Percentiles rank a stretch among this genome's conserved stretches.
phyloP scores from a whole-genome alignment of 2,329 filamentous ascomycete species.

The Alternaria tenuissima region DNA sequence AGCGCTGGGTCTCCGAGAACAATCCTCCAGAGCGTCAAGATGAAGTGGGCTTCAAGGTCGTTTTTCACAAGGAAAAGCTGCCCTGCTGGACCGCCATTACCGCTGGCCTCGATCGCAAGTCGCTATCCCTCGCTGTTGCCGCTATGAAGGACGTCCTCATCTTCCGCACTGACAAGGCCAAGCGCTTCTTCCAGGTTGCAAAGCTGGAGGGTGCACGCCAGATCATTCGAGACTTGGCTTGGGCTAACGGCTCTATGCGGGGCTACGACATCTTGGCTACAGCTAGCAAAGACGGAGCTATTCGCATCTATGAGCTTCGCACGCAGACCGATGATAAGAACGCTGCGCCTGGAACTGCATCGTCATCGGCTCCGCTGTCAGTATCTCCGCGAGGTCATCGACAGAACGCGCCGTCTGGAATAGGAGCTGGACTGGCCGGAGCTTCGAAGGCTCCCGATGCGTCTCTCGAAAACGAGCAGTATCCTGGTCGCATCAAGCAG shows the following conservation, averaged over 20 bases:
- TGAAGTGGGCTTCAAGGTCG: conserved; percentile 84
- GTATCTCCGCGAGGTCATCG: conserved; percentile 36
- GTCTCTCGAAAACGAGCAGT: conserved; percentile 62
- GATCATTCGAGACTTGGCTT: conserved; percentile 86
- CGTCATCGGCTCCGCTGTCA: conserved; percentile 23
- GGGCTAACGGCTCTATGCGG: conserved; percentile 89
- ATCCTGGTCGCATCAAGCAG: conserved; percentile 73
- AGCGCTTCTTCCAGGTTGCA: conserved; percentile 85
- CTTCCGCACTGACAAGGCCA: conserved; percentile 77
- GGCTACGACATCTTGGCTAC: conserved; percentile 92
- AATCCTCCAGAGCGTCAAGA: conserved; percentile 75
- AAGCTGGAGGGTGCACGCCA: conserved; percentile 77
- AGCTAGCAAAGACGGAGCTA: conserved; percentile 88
- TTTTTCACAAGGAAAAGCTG: conserved; percentile 87
- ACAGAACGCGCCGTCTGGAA: conserved; percentile 58
- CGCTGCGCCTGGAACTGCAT: conserved; percentile 32
- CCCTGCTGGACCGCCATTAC: conserved; percentile 79
- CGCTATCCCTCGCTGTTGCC: conserved; percentile 82
- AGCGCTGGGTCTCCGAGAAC: conserved; percentile 74
- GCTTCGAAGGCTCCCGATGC: conserved; percentile 55
- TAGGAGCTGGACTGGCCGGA: conserved; percentile 62
- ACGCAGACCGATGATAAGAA: conserved; percentile 61
- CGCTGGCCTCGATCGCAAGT: conserved; percentile 81
- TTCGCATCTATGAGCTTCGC: conserved; percentile 85
- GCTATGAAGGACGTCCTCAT: conserved; percentile 84